Evolutionary conservation across 1,284 basidiomycete species (phyloP).

Genomic region (Cryptococcus maquisensis): DNA sequence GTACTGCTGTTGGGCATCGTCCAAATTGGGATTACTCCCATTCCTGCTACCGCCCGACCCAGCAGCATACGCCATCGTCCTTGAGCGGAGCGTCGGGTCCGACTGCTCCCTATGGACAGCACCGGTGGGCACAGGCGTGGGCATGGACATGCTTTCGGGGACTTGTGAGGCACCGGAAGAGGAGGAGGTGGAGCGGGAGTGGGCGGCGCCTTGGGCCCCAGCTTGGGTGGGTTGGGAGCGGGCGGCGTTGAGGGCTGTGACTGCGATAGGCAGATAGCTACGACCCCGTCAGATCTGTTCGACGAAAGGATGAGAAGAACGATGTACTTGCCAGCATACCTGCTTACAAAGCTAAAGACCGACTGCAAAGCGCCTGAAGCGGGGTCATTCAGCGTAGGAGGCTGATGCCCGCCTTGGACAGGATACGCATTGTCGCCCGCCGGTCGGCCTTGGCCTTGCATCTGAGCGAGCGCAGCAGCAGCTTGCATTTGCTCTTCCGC

Average conservation of each 20-base stretch:
- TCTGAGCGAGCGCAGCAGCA: neutral
- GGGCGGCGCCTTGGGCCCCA: neutral
- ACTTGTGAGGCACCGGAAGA: conserved; percentile 15
- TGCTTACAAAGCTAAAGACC: conserved; percentile 31
- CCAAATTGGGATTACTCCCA: neutral
- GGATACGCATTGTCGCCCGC: conserved; percentile 6
- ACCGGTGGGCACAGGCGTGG: conserved; percentile 26
- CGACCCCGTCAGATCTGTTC: neutral
- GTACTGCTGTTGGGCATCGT: neutral
- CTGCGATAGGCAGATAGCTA: conserved; percentile 42
- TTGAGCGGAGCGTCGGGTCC: conserved; percentile 19
- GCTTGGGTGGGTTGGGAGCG: neutral
- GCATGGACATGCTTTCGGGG: conserved; percentile 29
- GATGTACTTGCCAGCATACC: conserved; percentile 35
- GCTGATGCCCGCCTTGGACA: conserved; percentile 23
- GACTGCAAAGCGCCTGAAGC: conserved; percentile 41
- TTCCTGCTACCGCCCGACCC: neutral
- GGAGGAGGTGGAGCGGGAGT: conserved; percentile 6
- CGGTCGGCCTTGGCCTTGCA: neutral
- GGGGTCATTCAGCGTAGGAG: conserved; percentile 44
- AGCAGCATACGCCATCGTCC: conserved; percentile 20
- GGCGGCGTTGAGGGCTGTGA: conserved; percentile 37
- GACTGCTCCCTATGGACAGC: conserved; percentile 8
- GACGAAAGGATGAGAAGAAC: neutral
- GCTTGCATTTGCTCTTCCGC: neutral